Evolutionary conservation across 176 grass and related monocot genomes (phyloP), one percentile per base, ranked within the genome.

Genomic region (Hyparrhenia diplandra): DNA sequence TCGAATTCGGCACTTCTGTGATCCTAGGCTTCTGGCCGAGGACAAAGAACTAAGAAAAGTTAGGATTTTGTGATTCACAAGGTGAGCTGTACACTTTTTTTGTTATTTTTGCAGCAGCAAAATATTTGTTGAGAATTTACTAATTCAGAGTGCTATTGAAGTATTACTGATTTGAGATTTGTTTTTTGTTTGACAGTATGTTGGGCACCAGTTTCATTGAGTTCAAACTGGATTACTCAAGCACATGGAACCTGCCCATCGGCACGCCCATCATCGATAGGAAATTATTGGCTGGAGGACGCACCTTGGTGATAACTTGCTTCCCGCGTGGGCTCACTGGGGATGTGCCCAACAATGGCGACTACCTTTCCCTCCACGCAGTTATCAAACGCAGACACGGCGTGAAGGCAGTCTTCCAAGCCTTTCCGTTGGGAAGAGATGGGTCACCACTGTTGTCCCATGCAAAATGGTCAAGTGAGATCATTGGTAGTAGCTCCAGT

Each of bases 261-360:
- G 28, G 27, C 0, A 13, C 13, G 11, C 5, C 0, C 13, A 4
- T 85, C 30, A 1, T 11, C n/a, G 71, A 43, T 17, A 49, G 46
- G 0, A 17, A 2, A 40, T 40, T 89, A 71, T 32, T 52, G 8
- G 64, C 52, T 0, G 83, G 63, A 0, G 64, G 54, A 0, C 67
- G 81, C 30, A 5, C 61, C 3, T 89, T 77, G 83, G 67, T 12
- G 40, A 16, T 86, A 14, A 0, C 5, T 1, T 89, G 58, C 71
- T 77, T 21, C 24, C 85, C 27, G 4, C 61, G 20, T 21, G 72
- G 59, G 8, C 0, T 5, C 0, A 5, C 1, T 9, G 12, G 4
- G 5, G 59, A 12, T 4, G 0, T 4, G 24, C 18, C 46, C 8
- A 30, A 12, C 12, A 29, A 24, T 60, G 27, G 59, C 4, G 13